A percentile compares a stretch with the other conserved stretches of the same genome.
Evolutionary conservation across 1,284 basidiomycete genomes (phyloP).

Genomic region (Cryptococcus wingfieldii): DNA sequence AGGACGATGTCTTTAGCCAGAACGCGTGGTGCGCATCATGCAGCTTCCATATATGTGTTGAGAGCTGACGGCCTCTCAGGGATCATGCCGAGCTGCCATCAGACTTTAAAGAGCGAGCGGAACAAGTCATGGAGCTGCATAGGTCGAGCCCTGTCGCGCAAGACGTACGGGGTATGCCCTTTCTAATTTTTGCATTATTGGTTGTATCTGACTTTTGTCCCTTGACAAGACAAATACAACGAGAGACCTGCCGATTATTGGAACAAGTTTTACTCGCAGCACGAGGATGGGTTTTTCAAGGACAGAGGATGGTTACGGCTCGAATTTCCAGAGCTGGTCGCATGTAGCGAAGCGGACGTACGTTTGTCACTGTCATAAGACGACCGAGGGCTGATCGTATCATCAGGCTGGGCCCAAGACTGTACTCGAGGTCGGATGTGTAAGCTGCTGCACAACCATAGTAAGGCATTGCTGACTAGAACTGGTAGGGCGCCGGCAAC

Average conservation of each 20-base stretch:
- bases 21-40: slow-evolving; percentile 44
- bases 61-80: slow-evolving; percentile 49
- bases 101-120: slow-evolving; percentile 67
- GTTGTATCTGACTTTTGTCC: not conserved
- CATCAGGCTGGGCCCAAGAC: slow-evolving; percentile 66
- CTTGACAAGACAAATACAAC: slow-evolving; percentile 37
- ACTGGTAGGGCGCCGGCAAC: slow-evolving; percentile 74
- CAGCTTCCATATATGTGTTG: slow-evolving; percentile 1
- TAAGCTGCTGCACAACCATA: slow-evolving; percentile 47
- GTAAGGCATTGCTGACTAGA: not conserved
- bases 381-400: slow-evolving; percentile 7
- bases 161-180: slow-evolving; percentile 54
- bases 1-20: slow-evolving; percentile 44
- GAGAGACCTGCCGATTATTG: slow-evolving; percentile 53
- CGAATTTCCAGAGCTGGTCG: slow-evolving; percentile 81
- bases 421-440: slow-evolving; percentile 82
- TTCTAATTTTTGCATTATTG: slow-evolving; percentile 31
- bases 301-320: slow-evolving; percentile 90
- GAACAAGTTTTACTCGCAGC: slow-evolving; percentile 85
- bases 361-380: slow-evolving; percentile 13
- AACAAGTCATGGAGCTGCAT: slow-evolving; percentile 65
- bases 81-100: slow-evolving; percentile 81
- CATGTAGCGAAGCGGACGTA: slow-evolving; percentile 65
- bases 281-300: slow-evolving; percentile 74
- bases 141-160: slow-evolving; percentile 63